Base-by-base conservation (phyloP, 2,329 filamentous ascomycete species). In the Arthroderma sp. region DNA sequence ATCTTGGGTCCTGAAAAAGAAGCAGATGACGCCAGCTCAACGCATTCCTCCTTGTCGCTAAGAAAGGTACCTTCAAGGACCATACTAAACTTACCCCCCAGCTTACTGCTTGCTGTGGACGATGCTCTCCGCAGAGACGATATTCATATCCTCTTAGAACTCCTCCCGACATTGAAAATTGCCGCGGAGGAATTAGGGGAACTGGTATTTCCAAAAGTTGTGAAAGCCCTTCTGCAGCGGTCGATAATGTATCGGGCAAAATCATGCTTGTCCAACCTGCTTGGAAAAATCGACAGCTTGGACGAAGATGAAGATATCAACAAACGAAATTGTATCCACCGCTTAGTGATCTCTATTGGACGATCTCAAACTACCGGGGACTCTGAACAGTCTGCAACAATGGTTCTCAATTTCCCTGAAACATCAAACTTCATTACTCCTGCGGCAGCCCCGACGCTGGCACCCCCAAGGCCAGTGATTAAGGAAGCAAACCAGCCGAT, bases 271-370 rank as follows among this genome's bases (percentile, higher is more conserved):
- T 67, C 74, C n/a, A 75, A 74, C 47, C 72, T 96, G 1, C 63
- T 98, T 2, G 66, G 70, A 7, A 74, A 79, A 36, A 72, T 91
- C 42, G 74, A 78, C 38, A 80, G 76, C 1, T 72, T 96, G 2
- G 80, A 94, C 41, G 88, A 94, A 57, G 77, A 83, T 2, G 85
- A 94, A 53, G 91, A 96, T 57, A 86, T 98, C 58, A 94, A 96
- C 64, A 81, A 83, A 55, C 81, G 91, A 8, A 98, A 95, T 60
- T 91, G 86, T 60, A 78, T 98, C 40, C 91, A 98, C 61, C 81
- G 91, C 6, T 71, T 96, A 2, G 83, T 98, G 36, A 93, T 96
- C 48, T 81, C 88, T 15, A 93, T 95, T 54, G 88, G 89, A 11
- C 80, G 89, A 40, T 79, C 81, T 8, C 75, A 79, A 53, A 71